Evolutionary conservation across 2,329 filamentous ascomycete species (phyloP), one percentile per base, ranked within the genome.

Genomic region (Calonectria henricotiae): DNA sequence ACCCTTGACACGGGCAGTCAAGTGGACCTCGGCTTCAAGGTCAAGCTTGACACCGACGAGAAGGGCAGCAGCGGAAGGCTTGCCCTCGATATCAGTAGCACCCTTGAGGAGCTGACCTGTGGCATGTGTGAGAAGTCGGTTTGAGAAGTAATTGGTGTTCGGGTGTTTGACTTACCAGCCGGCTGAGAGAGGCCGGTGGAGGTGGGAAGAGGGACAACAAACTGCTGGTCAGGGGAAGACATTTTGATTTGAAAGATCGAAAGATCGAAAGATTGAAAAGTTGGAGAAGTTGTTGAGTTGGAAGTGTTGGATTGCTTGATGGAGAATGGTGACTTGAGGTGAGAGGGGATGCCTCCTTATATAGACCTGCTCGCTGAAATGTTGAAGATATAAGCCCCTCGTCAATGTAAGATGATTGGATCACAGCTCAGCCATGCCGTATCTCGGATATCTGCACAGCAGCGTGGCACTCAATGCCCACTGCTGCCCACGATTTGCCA

Each of bases 211-310:
- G 51, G 51, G 35, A 58, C 51, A 37, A 58, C 51, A 32, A 58
- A 58, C 51, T 58, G 51, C 51, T 51, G 47, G 47, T 58, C 51
- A n/a, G 51, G 35, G 35, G 51, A 58, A 58, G 51, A 58, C 51
- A 58, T 58, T 58, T 58, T 58, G 51, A 35, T 58, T 58, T 32
- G 11, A 13, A 20, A n/a, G 47, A 51, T 51, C 47, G 47, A 32
- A 51, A 32, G 35, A 39, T 58, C 32, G 51, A 32, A 51, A 32
- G 35, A 39, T 58, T n/a, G 51, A 58, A 58, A 58, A 13, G 3
- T 58, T 17, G n/a, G 75, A 39, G 32, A 55, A 37, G 51, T 58
- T 58, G 32, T 58, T 58, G 51, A 20, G 32, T 58, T 58, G 20
- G 35, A 58, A 58, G 51, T 39, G 51, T 58, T 39, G 51, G 35